Conservation (phyloP, 108 stramenopile genomes). For the Skeletonema costatum region DNA sequence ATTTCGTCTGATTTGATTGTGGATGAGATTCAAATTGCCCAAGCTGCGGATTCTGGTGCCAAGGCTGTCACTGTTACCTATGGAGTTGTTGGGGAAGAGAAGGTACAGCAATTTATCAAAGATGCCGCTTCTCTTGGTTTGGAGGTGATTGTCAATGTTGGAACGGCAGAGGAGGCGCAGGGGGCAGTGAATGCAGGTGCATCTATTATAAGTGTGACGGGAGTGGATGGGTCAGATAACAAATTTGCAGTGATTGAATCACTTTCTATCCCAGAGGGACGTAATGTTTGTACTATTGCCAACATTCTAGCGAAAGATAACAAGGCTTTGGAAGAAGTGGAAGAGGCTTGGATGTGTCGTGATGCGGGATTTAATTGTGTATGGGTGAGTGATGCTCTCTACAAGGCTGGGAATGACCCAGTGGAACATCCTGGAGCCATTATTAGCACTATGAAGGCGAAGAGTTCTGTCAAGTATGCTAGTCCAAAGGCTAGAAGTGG, state of each 20-base stretch:
- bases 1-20: slow-evolving; percentile 83
- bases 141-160: slow-evolving; percentile 70
- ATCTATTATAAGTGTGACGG: slow-evolving; percentile 56
- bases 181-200: slow-evolving; percentile 70
- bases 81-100: slow-evolving; percentile 56
- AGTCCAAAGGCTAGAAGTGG: slow-evolving; percentile 80
- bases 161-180: slow-evolving; percentile 68
- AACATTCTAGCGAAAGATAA: slow-evolving; percentile 73
- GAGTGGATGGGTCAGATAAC: slow-evolving; percentile 48
- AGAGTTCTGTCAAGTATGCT: slow-evolving; percentile 83
- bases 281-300: slow-evolving; percentile 62
- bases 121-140: slow-evolving; percentile 51
- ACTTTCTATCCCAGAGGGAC: slow-evolving; percentile 57
- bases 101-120: slow-evolving; percentile 44
- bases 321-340: slow-evolving; percentile 80
- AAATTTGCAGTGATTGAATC: slow-evolving; percentile 50
- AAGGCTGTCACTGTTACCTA: slow-evolving; percentile 55
- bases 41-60: slow-evolving; percentile 59
- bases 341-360: slow-evolving; percentile 86
- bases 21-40: slow-evolving; percentile 84
- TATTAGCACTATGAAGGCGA: slow-evolving; percentile 79
- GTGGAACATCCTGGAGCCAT: slow-evolving; percentile 86
- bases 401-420: slow-evolving; percentile 80
- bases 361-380: slow-evolving; percentile 86
- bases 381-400: slow-evolving; percentile 84